These are phyloP conservation scores for Sanghuangporus baumii DNA, from an alignment of 1,284 basidiomycete species.

Conservation along the genomic window DNA sequence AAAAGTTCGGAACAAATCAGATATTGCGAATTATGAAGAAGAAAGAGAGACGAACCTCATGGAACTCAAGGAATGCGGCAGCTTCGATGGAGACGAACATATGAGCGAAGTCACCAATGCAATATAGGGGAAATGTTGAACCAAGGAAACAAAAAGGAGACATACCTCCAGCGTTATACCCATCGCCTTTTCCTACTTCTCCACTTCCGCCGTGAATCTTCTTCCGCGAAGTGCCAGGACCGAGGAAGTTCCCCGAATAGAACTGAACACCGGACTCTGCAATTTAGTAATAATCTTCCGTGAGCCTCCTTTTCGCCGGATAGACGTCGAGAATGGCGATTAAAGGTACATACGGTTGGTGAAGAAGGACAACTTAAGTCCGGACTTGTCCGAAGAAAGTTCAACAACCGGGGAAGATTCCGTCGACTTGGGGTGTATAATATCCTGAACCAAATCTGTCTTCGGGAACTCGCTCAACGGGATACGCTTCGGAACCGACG, in stretches of 20 bases:
- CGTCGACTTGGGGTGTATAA: slow-evolving; percentile 36
- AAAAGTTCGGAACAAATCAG: neutral
- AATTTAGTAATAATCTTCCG: neutral
- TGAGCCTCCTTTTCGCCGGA: neutral
- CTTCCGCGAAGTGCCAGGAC: slow-evolving; percentile 49
- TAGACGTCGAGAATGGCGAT: neutral
- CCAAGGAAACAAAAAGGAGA: slow-evolving; percentile 3
- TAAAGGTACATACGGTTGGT: slow-evolving; percentile 54
- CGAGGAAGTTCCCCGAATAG: slow-evolving; percentile 55
- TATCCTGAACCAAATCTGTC: slow-evolving; percentile 43
- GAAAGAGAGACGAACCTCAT: slow-evolving; percentile 34
- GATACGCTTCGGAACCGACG: slow-evolving; percentile 34
- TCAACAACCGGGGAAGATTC: slow-evolving; percentile 42
- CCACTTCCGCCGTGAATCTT: slow-evolving; percentile 72
- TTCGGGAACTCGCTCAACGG: slow-evolving; percentile 27
- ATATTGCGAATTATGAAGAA: neutral
- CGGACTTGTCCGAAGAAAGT: slow-evolving; percentile 51
- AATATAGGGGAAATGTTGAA: neutral
- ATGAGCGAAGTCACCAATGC: neutral
- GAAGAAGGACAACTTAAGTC: slow-evolving; percentile 54
- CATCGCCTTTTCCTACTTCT: slow-evolving; percentile 46
- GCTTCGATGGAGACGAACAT: slow-evolving; percentile 31
- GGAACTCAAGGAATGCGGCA: slow-evolving; percentile 72
- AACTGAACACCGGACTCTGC: slow-evolving; percentile 70
- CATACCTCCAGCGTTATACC: slow-evolving; percentile 55